A percentile compares a stretch with the other conserved stretches of the same genome.
These are phyloP conservation scores for Dothideomycetidae sp. DNA, from an alignment of 2,329 filamentous ascomycete species.

Conservation along the genomic window DNA sequence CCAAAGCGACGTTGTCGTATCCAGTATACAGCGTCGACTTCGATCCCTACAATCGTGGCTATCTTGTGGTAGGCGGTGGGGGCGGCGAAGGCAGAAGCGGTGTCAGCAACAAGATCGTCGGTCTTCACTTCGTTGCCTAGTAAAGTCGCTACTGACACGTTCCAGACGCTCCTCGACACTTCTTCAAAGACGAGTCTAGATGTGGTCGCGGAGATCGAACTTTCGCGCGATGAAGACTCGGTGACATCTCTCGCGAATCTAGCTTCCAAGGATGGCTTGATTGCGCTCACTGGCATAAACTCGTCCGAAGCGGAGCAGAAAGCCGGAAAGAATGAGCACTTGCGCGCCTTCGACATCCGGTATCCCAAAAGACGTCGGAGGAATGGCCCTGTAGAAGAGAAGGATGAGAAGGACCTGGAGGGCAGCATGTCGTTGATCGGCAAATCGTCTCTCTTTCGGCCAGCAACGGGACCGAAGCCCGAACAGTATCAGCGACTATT, in stretches of 20 bases:
- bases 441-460: slow-evolving; percentile 38
- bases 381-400: slow-evolving; percentile 21
- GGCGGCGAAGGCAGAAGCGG: slow-evolving; percentile 70
- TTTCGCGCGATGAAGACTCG: slow-evolving; percentile 76
- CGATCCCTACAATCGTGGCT: slow-evolving; percentile 61
- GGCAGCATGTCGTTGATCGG: slow-evolving; percentile 33
- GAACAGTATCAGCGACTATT: slow-evolving; percentile 48
- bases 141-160: slow-evolving; percentile 5
- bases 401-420: slow-evolving; percentile 18
- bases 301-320: slow-evolving; percentile 58
- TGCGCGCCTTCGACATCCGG: slow-evolving; percentile 58
- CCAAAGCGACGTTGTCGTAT: slow-evolving; percentile 59
- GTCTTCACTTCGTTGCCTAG: neutral
- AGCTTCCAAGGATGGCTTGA: slow-evolving; percentile 39
- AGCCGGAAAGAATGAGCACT: slow-evolving; percentile 68
- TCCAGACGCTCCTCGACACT: slow-evolving; percentile 57
- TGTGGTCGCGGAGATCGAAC: slow-evolving; percentile 54
- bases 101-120: slow-evolving; percentile 73
- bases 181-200: slow-evolving; percentile 50
- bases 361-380: slow-evolving; percentile 35
- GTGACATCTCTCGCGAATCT: slow-evolving; percentile 69
- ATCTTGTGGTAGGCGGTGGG: slow-evolving; percentile 71
- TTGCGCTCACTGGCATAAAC: slow-evolving; percentile 64
- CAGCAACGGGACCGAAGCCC: slow-evolving; percentile 29
- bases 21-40: slow-evolving; percentile 82